Evolutionary conservation across 192 early-diverging fungal species (phyloP).

Genomic region (Dissophora ornata): DNA sequence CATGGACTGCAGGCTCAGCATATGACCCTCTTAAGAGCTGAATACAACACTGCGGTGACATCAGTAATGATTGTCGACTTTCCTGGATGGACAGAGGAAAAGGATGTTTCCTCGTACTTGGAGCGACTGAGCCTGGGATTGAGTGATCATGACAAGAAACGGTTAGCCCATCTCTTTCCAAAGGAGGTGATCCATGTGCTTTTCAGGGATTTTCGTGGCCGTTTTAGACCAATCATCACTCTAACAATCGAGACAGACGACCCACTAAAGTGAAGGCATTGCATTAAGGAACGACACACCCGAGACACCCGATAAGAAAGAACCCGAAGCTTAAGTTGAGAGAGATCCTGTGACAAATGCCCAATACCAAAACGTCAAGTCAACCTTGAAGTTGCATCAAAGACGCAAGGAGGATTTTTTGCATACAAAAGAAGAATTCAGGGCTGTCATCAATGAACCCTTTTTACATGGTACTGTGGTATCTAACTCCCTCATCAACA

Average conservation of each 20-base stretch:
- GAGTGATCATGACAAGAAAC: not conserved
- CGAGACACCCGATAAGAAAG: constrained; percentile 19
- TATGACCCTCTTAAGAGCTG: constrained; percentile 4
- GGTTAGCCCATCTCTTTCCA: constrained; percentile 5
- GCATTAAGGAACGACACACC: constrained; percentile 5
- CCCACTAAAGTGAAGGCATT: not conserved
- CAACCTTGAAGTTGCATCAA: constrained; percentile 9
- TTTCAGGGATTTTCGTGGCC: not conserved
- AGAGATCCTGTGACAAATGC: not conserved
- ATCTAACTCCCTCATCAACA: no score
- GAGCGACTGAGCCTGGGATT: constrained; percentile 3
- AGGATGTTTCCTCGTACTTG: constrained; percentile 3
- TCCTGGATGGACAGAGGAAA: constrained; percentile 4
- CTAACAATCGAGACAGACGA: constrained; percentile 3
- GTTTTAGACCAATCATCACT: constrained; percentile 13
- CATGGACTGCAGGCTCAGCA: not conserved
- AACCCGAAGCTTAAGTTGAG: no score
- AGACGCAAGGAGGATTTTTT: constrained; percentile 6
- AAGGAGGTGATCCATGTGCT: not conserved
- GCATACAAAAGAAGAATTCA: constrained; percentile 12
- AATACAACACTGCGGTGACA: not conserved
- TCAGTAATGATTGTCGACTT: constrained; percentile 13
- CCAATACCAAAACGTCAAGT: constrained; percentile 6
- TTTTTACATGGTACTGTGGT: no score
- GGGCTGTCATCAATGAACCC: no score